A percentile compares a stretch with the other conserved stretches of the same genome.
Conservation (phyloP, 1,139 yeast species). For the Yamadazyma siamensis region DNA sequence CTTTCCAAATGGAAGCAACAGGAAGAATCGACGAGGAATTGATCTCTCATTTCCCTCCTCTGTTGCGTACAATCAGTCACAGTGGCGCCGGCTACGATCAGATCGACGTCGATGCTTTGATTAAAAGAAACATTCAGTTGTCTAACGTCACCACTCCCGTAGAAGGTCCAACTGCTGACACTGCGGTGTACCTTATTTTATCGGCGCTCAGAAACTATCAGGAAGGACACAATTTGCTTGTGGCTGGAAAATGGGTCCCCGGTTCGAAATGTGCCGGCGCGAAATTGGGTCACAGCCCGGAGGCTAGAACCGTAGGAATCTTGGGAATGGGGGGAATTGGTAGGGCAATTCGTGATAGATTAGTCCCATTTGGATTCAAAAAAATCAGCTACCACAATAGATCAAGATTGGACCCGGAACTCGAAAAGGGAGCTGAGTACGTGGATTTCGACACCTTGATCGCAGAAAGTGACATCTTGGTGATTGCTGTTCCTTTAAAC, state of each 20-base stretch:
- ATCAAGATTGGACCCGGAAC: conserved; percentile 45
- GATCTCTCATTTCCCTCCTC: conserved; percentile 53
- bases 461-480: conserved; percentile 52
- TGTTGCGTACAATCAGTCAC: conserved; percentile 67
- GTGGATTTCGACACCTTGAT: conserved; percentile 58
- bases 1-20: conserved; percentile 46
- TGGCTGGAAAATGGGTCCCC: conserved; percentile 59
- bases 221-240: conserved; percentile 39
- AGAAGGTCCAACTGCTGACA: conserved; percentile 79
- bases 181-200: conserved; percentile 63
- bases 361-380: conserved; percentile 62
- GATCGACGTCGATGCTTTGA: conserved; percentile 54
- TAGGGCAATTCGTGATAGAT: conserved; percentile 58
- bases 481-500: conserved; percentile 62
- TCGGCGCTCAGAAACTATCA: conserved; percentile 69
- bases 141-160: conserved; percentile 73
- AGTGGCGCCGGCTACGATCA: conserved; percentile 96
- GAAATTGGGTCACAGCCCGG: conserved; percentile 47
- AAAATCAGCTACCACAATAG: conserved; percentile 63
- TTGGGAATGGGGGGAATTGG: conserved; percentile 82
- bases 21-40: conserved; percentile 80
- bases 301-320: conserved; percentile 60
- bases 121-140: conserved; percentile 53
- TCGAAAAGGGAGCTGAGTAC: conserved; percentile 55
- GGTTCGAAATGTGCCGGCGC: conserved; percentile 24